phyloP scores from a whole-genome alignment of 768 basidiomycete genomes.

The Phlebiopsis gigantea region DNA sequence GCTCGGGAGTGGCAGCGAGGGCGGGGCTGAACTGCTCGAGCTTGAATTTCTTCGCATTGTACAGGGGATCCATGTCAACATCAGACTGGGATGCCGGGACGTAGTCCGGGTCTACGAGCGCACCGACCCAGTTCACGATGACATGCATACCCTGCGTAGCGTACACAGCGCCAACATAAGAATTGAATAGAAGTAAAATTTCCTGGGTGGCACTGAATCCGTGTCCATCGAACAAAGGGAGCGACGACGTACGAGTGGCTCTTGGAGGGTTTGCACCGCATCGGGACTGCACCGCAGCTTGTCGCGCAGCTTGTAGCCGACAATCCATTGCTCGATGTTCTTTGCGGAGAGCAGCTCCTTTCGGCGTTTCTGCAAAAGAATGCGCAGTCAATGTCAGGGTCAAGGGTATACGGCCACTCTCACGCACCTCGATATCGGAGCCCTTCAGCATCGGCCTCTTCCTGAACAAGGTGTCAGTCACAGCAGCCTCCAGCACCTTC shows the following conservation, averaged over 20 bases:
- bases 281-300: conserved; percentile 47
- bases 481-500: conserved; percentile 44
- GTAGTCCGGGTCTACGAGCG: conserved; percentile 7
- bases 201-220: conserved; percentile 38
- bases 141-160: conserved; percentile 44
- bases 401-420: background rate
- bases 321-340: conserved; percentile 44
- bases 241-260: conserved; percentile 29
- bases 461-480: conserved; percentile 30
- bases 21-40: conserved; percentile 7
- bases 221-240: conserved; percentile 13
- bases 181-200: conserved; percentile 48
- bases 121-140: conserved; percentile 54
- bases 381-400: background rate
- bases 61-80: conserved; percentile 7
- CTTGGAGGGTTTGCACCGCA: conserved; percentile 30
- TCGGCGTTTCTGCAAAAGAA: conserved; percentile 22
- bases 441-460: conserved; percentile 34
- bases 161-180: conserved; percentile 65
- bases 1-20: background rate
- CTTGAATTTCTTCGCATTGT: conserved; percentile 18
- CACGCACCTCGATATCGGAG: conserved; percentile 47
- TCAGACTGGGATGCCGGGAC: background rate
- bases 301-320: conserved; percentile 43
- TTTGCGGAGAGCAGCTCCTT: conserved; percentile 30